Base-by-base conservation (phyloP, 345 rosid genomes). In the Populus davidiana region DNA sequence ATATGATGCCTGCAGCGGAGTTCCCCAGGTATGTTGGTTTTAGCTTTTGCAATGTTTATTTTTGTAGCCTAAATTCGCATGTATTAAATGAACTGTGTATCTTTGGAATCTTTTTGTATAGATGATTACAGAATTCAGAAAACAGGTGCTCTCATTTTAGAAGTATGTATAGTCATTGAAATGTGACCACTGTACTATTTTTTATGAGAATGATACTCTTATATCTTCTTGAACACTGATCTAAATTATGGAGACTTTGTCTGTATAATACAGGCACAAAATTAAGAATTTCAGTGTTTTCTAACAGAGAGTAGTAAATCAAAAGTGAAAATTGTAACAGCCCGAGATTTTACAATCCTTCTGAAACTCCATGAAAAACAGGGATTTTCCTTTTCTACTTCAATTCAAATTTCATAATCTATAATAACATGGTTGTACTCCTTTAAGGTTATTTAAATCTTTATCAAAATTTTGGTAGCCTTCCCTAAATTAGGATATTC, bases 1-100 rank as follows among this genome's bases (percentile, higher is more conserved):
- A 72, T 76, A 81, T 75, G 73, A 82, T 76, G 85, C 89, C 69
- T 86, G 91, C 86, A 77, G 81, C 83, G 87, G 87, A 77, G 81
- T 78, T 59, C 43, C 69, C 68, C 86, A 77, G 87, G 90, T 88
- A 74, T 74, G 2, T 14, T 31, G 27, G 62, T 25, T 70, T 69
- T 44, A 62, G 70, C 61, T 73, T 67, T 4, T 81, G 38, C 73
- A 43, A 47, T 62, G 2, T 47, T 50, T 78, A 54, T 12, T 47
- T 47, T 12, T 38, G 21, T 69, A 62, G 78, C 67, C 50, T 54
- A 59, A 74, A 23, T 56, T 78, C 1, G 2, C 9, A n/a, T 68
- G 17, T 52, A n/a, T 18, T 68, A 47, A 20, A 16, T 47, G 23
- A 41, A 49, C 25, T 17, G 4, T 17, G 6, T 23, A 9, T 39